Percentiles rank a stretch among this genome's conserved stretches.
These are phyloP conservation scores for Pelargonium cotyledonis DNA, from an alignment of 441 rosid species.

Conservation along the genomic window DNA sequence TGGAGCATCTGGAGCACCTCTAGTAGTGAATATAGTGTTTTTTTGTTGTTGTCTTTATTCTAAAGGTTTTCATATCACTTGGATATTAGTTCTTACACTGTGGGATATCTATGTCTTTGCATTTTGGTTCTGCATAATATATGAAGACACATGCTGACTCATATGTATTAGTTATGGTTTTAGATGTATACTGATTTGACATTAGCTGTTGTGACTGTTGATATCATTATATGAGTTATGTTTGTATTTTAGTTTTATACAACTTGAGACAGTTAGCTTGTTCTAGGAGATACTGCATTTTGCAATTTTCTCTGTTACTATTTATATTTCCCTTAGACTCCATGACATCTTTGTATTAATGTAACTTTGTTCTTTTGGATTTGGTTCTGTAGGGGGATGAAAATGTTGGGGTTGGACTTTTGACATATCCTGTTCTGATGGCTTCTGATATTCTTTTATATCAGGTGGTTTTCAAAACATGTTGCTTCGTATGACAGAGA, in stretches of 20 bases:
- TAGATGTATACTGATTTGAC: background rate
- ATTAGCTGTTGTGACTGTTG: background rate
- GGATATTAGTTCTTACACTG: background rate
- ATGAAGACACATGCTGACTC: background rate
- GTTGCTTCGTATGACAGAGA: background rate
- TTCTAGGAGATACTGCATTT: background rate
- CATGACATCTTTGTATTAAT: background rate
- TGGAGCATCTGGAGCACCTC: background rate
- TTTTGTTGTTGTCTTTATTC: background rate
- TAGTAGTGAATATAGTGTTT: background rate
- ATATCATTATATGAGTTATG: background rate
- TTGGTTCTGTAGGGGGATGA: slow-evolving; percentile 62
- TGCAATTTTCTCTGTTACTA: background rate
- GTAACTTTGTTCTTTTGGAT: slow-evolving; percentile 15
- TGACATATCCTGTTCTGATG: slow-evolving; percentile 88
- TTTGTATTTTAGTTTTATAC: background rate
- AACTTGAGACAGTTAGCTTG: slow-evolving; percentile 1
- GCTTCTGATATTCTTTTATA: slow-evolving; percentile 87
- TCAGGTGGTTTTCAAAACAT: slow-evolving; percentile 45
- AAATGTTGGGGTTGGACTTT: slow-evolving; percentile 71
- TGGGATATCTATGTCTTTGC: background rate
- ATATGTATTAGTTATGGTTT: background rate
- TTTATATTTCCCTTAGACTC: background rate
- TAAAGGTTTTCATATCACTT: background rate
- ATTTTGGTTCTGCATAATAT: background rate